phyloP scores from a whole-genome alignment of 306 rosid species.

The Vigna trinervia region DNA sequence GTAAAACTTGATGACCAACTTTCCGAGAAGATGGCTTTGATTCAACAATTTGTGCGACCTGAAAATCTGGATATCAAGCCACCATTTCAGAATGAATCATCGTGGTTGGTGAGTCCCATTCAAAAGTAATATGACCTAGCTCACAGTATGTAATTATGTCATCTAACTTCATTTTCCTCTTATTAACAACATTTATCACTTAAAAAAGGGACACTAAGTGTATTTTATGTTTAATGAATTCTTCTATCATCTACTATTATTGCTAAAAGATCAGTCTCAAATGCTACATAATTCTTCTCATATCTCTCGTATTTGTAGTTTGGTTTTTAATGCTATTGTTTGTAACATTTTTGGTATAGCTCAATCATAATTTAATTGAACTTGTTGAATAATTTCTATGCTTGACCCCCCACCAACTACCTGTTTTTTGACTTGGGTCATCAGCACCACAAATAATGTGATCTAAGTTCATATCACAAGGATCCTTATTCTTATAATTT shows the following conservation, averaged over 20 bases:
- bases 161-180: conserved; percentile 14
- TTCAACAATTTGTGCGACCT: conserved; percentile 92
- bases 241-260: conserved; percentile 16
- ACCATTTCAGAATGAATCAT: conserved; percentile 85
- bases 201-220: conserved; percentile 21
- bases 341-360: background rate
- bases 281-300: conserved; percentile 15
- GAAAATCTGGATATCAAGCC: conserved; percentile 93
- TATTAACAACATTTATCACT: conserved; percentile 3
- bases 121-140: conserved; percentile 9
- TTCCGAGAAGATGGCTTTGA: conserved; percentile 82
- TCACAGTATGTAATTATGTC: background rate
- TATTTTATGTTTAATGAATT: conserved; percentile 26
- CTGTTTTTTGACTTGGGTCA: conserved; percentile 25
- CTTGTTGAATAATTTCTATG: background rate
- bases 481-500: conserved; percentile 25
- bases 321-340: conserved; percentile 10
- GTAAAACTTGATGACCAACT: conserved; percentile 76
- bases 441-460: background rate
- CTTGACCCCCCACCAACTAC: conserved; percentile 19
- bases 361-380: background rate
- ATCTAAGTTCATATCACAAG: conserved; percentile 21
- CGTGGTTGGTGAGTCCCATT: conserved; percentile 92
- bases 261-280: conserved; percentile 30
- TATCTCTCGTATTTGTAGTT: conserved; percentile 14